These are phyloP conservation scores for Kodamaea fungicola DNA, from an alignment of 1,139 yeast genomes.

Conservation along the genomic window DNA sequence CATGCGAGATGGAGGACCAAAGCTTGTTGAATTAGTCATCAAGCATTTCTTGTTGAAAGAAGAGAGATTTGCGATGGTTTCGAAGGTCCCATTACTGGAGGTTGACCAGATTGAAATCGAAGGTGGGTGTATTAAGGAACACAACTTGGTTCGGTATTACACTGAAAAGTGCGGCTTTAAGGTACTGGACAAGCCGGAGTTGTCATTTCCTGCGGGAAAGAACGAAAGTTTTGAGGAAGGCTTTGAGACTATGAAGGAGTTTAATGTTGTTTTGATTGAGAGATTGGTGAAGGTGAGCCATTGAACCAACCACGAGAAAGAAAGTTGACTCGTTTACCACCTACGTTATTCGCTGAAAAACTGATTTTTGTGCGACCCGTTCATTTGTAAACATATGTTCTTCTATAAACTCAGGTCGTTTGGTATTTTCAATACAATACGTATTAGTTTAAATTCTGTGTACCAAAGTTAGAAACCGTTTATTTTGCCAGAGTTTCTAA, in stretches of 20 bases:
- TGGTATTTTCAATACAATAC: too few relatives aligned
- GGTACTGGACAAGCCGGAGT: constrained; percentile 22
- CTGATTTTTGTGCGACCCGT: too few relatives aligned
- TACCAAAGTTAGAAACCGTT: too few relatives aligned
- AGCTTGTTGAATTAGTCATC: constrained; percentile 27
- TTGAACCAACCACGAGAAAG: too few relatives aligned
- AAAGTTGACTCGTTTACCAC: too few relatives aligned
- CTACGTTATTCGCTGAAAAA: too few relatives aligned
- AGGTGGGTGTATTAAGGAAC: constrained; percentile 50
- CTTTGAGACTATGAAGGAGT: constrained; percentile 27
- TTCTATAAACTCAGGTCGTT: too few relatives aligned
- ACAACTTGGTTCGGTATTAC: constrained; percentile 47
- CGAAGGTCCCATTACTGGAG: constrained; percentile 5
- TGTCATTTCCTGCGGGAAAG: constrained; percentile 9
- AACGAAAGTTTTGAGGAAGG: constrained; percentile 28
- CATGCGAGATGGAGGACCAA: constrained; percentile 37
- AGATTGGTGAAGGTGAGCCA: constrained; percentile 7
- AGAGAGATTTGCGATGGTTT: constrained; percentile 5
- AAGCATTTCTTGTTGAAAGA: constrained; percentile 12
- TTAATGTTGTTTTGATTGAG: constrained; percentile 31
- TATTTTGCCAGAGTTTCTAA: too few relatives aligned
- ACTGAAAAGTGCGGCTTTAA: constrained; percentile 36
- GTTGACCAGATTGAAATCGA: constrained; percentile 17
- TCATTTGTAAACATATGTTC: too few relatives aligned
- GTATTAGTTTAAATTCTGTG: too few relatives aligned